A percentile compares a stretch with the other conserved stretches of the same genome.
phyloP scores from a whole-genome alignment of 495 filamentous ascomycete species.

The Physcia stellaris region DNA sequence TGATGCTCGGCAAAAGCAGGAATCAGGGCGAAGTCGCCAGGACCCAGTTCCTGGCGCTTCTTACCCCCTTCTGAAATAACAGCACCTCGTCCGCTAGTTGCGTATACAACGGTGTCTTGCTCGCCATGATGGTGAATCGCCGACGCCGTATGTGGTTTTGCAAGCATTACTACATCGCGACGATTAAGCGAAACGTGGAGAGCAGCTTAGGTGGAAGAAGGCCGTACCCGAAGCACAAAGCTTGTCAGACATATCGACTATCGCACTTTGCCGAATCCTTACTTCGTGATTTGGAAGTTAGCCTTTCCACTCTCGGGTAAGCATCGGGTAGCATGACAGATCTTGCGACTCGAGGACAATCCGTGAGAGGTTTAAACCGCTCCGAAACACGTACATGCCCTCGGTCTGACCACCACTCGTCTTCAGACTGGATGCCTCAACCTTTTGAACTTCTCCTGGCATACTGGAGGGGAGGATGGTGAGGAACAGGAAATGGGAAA shows the following conservation, averaged over 20 bases:
- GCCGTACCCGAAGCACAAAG: slow-evolving; percentile 27
- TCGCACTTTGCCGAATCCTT: slow-evolving; percentile 40
- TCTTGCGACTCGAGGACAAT: too few species aligned
- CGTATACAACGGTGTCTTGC: slow-evolving; percentile 43
- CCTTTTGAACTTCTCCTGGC: slow-evolving; percentile 15
- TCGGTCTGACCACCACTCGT: slow-evolving; percentile 28
- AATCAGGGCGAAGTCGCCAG: slow-evolving; percentile 52
- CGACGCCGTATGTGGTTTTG: slow-evolving; percentile 35
- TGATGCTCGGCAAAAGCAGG: slow-evolving; percentile 54
- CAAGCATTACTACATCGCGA: slow-evolving; percentile 32
- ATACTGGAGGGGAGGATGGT: slow-evolving; percentile 2
- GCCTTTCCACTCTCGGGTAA: too few species aligned
- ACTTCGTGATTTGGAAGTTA: too few species aligned
- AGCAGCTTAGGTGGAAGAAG: slow-evolving; percentile 11
- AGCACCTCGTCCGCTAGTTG: slow-evolving; percentile 30
- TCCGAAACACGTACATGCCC: too few species aligned
- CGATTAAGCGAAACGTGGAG: not conserved
- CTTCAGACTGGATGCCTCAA: slow-evolving; percentile 15
- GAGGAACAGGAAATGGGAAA: too few species aligned
- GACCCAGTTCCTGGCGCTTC: slow-evolving; percentile 35
- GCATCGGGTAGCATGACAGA: too few species aligned
- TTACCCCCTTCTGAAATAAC: slow-evolving; percentile 32
- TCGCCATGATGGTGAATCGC: slow-evolving; percentile 40
- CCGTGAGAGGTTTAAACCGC: too few species aligned
- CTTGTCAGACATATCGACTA: slow-evolving; percentile 42